Evolutionary conservation across 306 rosid genomes (phyloP).

Genomic region (Citrullus colocynthis): DNA sequence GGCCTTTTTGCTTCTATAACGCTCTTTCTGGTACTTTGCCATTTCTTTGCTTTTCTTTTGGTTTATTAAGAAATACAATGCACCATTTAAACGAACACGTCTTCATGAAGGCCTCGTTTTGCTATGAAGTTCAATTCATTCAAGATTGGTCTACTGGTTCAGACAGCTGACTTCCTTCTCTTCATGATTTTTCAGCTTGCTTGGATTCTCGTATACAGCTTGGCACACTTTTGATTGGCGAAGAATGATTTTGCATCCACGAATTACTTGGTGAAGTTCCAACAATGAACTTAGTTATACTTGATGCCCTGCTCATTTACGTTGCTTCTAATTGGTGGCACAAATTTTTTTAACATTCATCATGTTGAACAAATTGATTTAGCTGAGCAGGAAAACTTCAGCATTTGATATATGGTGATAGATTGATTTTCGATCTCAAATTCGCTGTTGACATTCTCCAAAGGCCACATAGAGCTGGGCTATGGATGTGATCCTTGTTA

Average conservation of each 20-base stretch:
- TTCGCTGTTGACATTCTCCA: background rate
- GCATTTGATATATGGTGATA: background rate
- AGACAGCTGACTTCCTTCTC: background rate
- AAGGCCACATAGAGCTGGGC: background rate
- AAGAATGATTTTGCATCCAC: constrained; percentile 15
- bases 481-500: background rate
- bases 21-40: constrained; percentile 70
- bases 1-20: constrained; percentile 92
- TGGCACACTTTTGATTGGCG: constrained; percentile 77
- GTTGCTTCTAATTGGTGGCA: background rate
- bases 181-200: constrained; percentile 47
- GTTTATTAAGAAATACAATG: background rate
- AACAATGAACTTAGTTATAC: background rate
- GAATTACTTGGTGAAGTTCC: constrained; percentile 11
- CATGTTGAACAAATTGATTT: background rate
- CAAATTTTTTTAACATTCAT: background rate
- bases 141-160: background rate
- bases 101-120: background rate
- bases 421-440: background rate
- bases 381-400: background rate
- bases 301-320: background rate
- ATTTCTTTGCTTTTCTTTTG: background rate
- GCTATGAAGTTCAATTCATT: background rate
- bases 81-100: background rate
- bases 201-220: constrained; percentile 85